Evolutionary conservation across 2,329 filamentous ascomycete species (phyloP).

Genomic region (Calonectria leucothoes): DNA sequence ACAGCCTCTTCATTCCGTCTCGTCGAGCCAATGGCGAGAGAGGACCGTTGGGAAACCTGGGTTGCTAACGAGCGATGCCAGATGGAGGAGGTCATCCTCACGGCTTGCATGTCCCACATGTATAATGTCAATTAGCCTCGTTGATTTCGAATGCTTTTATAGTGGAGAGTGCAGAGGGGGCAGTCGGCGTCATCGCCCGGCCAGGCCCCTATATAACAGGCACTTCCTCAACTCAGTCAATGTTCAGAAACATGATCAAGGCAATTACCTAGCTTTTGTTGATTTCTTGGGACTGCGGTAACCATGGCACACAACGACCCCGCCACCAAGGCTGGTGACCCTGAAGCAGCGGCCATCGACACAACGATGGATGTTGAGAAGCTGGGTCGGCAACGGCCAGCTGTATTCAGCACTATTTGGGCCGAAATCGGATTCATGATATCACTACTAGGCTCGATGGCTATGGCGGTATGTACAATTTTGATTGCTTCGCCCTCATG

Average conservation of each 20-base stretch:
- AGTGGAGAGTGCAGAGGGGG: neutral
- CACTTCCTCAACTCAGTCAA: neutral
- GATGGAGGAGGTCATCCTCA: neutral
- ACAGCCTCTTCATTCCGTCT: neutral
- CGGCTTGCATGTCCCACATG: neutral
- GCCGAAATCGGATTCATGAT: neutral
- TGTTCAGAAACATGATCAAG: neutral
- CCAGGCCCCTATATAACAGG: neutral
- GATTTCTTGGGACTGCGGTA: no score
- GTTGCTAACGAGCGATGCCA: neutral
- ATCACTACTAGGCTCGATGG: neutral
- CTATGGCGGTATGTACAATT: neutral
- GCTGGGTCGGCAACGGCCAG: neutral
- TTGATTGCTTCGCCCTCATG: conserved; percentile 61
- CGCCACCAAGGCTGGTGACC: neutral
- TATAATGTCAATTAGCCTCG: neutral
- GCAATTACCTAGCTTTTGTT: neutral
- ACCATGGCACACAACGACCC: neutral
- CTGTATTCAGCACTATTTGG: neutral
- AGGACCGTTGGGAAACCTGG: neutral
- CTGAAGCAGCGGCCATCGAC: neutral
- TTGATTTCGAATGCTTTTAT: neutral
- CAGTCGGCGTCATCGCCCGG: neutral
- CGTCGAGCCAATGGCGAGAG: neutral
- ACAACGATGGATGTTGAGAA: neutral